Base-by-base conservation (phyloP, 1,284 basidiomycete species). In the Xerocomus nothofagi region DNA sequence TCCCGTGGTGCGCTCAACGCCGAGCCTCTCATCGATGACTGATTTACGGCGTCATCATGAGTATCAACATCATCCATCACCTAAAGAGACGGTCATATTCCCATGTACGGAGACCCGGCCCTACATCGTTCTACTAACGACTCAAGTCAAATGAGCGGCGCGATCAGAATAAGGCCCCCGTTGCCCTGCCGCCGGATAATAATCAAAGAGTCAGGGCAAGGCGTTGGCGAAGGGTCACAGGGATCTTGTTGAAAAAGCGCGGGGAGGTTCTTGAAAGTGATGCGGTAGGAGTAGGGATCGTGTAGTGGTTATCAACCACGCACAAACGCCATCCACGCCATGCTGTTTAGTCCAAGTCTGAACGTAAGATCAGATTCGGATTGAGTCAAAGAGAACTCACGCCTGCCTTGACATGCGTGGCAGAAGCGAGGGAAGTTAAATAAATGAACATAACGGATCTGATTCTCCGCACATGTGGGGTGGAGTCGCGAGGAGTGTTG, bases 401-500 rank as follows among this genome's bases (percentile, higher is more conserved):
- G 40, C 58, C 58, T 63, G 50, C 31, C 56, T 50, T 62, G 61
- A 62, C 49, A 62, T 64, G 63, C 56, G 50, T 61, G 61, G 58
- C 44, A 53, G 47, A 57, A 60, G 50, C 52, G 44, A 65, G 56
- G 58, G 50, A 44, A 33, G 51, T 5, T 27, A 39, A 48, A 48
- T 51, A 58, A 59, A 61, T 65, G 57, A 56, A 20, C 23, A 39
- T 49, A 26, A 45, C 50, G 51, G 17, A 59, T 51, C 58, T 58
- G 63, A 68, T 67, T 51, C 65, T 66, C 63, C 57, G 43, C 66
- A 47, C 62, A 44, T 57, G 62, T 55, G 62, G 65, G 62, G 64
- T 47, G 52, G 33, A 43, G 60, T 58, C 62, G 63, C 45, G 57
- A 45, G 51, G 34, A 33, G 43, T 24, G 36, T 66, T 45, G 30